Base-by-base conservation (phyloP, 2,329 filamentous ascomycete species). In the Penicillium sp. region DNA sequence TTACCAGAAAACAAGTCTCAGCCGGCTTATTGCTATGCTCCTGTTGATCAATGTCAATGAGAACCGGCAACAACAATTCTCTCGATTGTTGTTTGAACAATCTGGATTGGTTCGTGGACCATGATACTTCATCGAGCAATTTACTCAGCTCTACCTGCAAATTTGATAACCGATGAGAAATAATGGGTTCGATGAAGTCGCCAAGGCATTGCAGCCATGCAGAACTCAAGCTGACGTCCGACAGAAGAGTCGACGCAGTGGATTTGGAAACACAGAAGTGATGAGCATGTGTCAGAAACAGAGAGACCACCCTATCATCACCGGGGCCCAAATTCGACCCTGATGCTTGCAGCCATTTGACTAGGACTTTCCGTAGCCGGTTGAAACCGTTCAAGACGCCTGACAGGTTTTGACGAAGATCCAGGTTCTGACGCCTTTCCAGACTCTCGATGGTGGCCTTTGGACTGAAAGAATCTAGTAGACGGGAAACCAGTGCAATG, bases 1-100 rank as follows among this genome's bases (percentile, higher is more conserved):
- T 62, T 65, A 75, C 74, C 67, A 69, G 66, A 29, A 77, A 64
- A 46, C 65, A 60, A 29, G 63, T 49, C 18, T 72, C 68, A 33
- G 71, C 57, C 2, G 46, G 47, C 34, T 61, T 34, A 44, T 66
- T 63, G 13, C 44, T 46, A 11, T 51, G 33, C 24, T 62, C 40
- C 24, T 61, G 56, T 19, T 61, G 53, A 16, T 60, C 61, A 14
- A 70, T 51, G 29, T 70, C 60, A 18, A 52, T 46, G 18, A 74
- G 48, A 5, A 56, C 59, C 16, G 65, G 65, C 13, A 69, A 47
- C 19, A 75, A 51, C 6, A 59, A 55, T 29, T 69, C 61, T 48
- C 60, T 65, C 50, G 71, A 52, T 29, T 65, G 63, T 18, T 56
- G 58, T 3, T 61, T 42, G 29, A 65, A 55, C 29, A 49, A 47